Conservation (phyloP, 208 protist genomes). For the Trypanosoma lewisi region DNA sequence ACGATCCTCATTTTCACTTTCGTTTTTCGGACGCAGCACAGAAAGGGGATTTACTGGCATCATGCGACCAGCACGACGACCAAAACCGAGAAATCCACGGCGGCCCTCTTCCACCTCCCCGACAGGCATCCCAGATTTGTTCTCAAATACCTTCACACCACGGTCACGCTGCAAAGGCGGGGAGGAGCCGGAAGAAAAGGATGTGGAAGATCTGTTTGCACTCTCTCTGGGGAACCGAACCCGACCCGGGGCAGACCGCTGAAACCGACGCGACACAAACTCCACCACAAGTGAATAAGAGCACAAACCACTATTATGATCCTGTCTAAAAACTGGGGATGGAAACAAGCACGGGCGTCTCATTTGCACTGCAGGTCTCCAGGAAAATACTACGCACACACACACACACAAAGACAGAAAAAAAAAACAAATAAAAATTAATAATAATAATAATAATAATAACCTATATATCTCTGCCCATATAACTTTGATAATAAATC, state of each 20-base stretch:
- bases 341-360: not conserved
- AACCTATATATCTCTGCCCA: no score
- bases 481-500: no score
- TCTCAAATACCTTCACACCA: conserved; percentile 5
- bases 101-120: conserved; percentile 24
- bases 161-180: not conserved
- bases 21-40: conserved; percentile 5
- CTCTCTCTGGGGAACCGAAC: conserved; percentile 9
- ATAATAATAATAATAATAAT: no score
- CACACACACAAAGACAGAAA: no score
- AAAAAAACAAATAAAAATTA: no score
- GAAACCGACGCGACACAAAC: conserved; percentile 19
- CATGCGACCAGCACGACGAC: conserved; percentile 11
- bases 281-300: not conserved
- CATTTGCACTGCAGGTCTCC: not conserved
- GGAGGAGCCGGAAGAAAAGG: conserved; percentile 1
- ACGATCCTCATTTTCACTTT: conserved; percentile 23
- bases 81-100: conserved; percentile 31
- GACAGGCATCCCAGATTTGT: conserved; percentile 18
- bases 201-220: not conserved
- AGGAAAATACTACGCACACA: no score
- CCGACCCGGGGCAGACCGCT: conserved; percentile 27
- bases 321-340: not conserved
- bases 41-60: conserved; percentile 30
- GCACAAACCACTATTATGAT: not conserved